phyloP scores from a whole-genome alignment of 164 flowering plant species.

The Nymphaea thermarum region DNA sequence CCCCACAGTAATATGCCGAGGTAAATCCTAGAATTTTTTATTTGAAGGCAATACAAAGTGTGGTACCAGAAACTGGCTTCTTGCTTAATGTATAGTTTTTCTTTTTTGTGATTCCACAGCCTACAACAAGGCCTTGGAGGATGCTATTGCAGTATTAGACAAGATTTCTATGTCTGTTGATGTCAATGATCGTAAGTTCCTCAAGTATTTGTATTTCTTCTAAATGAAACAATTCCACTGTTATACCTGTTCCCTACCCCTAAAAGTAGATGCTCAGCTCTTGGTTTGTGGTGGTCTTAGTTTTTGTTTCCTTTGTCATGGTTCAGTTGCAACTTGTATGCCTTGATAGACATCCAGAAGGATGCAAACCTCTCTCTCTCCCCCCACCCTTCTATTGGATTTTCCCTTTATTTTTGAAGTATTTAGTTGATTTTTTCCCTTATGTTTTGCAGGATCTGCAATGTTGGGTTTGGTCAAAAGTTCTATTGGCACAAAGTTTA shows the following conservation, averaged over 20 bases:
- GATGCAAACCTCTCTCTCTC: too few relatives aligned
- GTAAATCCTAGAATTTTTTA: slow-evolving; percentile 15
- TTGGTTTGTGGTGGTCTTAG: too few relatives aligned
- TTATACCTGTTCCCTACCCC: too few relatives aligned
- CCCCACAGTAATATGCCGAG: slow-evolving; percentile 90
- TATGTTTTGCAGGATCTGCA: slow-evolving; percentile 29
- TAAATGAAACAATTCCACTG: too few relatives aligned
- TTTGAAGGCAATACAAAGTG: not conserved
- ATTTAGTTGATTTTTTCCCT: too few relatives aligned
- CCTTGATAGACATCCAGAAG: too few relatives aligned
- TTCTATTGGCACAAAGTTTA: slow-evolving; percentile 89
- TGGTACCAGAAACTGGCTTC: not conserved
- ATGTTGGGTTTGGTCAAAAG: slow-evolving; percentile 80
- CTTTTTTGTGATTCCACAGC: slow-evolving; percentile 32
- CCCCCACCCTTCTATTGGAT: too few relatives aligned
- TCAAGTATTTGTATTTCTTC: not conserved
- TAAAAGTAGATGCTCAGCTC: too few relatives aligned
- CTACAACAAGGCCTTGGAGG: slow-evolving; percentile 83
- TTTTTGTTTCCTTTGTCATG: too few relatives aligned
- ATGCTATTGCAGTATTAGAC: slow-evolving; percentile 82
- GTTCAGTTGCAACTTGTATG: too few relatives aligned
- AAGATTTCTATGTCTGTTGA: slow-evolving; percentile 78
- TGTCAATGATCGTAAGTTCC: slow-evolving; percentile 64
- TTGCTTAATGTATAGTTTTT: not conserved
- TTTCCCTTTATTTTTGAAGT: too few relatives aligned